Evolutionary conservation across 495 filamentous ascomycete genomes (phyloP).

Genomic region (Terfezia claveryi): DNA sequence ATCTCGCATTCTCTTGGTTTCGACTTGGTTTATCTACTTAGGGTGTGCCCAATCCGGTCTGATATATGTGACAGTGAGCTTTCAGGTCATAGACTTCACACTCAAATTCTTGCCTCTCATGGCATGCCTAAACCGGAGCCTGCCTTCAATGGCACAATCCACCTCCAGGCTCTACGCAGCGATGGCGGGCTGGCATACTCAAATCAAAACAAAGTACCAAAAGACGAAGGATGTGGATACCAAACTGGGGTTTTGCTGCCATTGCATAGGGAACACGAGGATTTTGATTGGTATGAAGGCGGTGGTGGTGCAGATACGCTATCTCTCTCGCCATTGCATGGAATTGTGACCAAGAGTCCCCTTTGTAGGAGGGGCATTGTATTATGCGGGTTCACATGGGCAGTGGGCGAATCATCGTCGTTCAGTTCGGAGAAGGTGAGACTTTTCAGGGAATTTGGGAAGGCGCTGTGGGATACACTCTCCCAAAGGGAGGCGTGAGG

Average conservation of each 20-base stretch:
- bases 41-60: slow-evolving; percentile 10
- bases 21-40: slow-evolving; percentile 20
- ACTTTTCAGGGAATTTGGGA: slow-evolving; percentile 17
- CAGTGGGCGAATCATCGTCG: slow-evolving; percentile 3
- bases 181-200: slow-evolving; percentile 18
- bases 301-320: slow-evolving; percentile 3
- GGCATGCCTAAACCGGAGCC: slow-evolving; percentile 18
- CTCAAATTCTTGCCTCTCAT: slow-evolving; percentile 18
- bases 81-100: slow-evolving; percentile 10
- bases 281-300: slow-evolving; percentile 8
- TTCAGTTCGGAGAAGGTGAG: slow-evolving; percentile 16
- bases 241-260: slow-evolving; percentile 17
- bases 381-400: slow-evolving; percentile 14
- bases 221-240: slow-evolving; percentile 18
- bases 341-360: neutral
- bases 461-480: slow-evolving; percentile 19
- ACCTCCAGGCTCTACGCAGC: slow-evolving; percentile 18
- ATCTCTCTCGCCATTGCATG: slow-evolving; percentile 1
- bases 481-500: neutral
- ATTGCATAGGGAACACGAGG: slow-evolving; percentile 10
- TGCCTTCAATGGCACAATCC: slow-evolving; percentile 16
- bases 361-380: slow-evolving; percentile 16
- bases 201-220: slow-evolving; percentile 11
- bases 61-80: slow-evolving; percentile 4
- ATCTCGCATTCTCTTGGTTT: slow-evolving; percentile 19